Base-by-base conservation (phyloP, 1,284 basidiomycete species). In the Cutaneotrichosporon spelunceum region DNA sequence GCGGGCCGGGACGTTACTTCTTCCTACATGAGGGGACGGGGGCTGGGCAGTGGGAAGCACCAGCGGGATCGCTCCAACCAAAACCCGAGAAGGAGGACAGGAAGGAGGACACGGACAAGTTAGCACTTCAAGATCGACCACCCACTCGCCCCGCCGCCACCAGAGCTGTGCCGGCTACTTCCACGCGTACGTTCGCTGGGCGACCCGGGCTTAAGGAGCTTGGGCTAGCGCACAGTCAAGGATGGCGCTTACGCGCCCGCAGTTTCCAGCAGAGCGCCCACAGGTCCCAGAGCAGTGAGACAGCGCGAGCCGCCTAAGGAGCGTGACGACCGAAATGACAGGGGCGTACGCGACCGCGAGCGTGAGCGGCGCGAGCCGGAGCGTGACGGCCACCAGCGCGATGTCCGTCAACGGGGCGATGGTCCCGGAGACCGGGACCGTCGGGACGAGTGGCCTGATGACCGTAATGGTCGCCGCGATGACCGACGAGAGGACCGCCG, bases 191-290 rank as follows among this genome's bases (percentile, higher is more conserved):
- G 48, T 50, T 30, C 45, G 45, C 23, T 24, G 23, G 24, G 23
- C 23, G 45, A 24, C 13, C 45, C 45, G 45, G 45, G 45, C 45
- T 47, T 24, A 23, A 24, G 23, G 45, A 47, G 45, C 45, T 47
- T 24, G 45, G 45, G 45, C 13, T 47, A 42, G 39, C 39, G 39
- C 39, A 42, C 19, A 42, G 39, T n/a, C 48, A 27, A 29, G 48
- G 48, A 30, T 50, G 48, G 48, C 48, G 48, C 48, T 50, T 27
- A 50, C 48, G 48, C 48, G 48, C 48, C 48, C 30, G 16, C 26
- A 30, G 26, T 19, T 27, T 50, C 48, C 48, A 30, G 6, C 23
- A 26, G 23, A 16, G 45, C 23, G 13, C 48, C 48, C 26, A 50
- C 48, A 27, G 48, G 48, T 29, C 48, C 48, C 24, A 24, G 45